Base-by-base conservation (phyloP, 345 rosid species). In the Hibiscus syriacus region DNA sequence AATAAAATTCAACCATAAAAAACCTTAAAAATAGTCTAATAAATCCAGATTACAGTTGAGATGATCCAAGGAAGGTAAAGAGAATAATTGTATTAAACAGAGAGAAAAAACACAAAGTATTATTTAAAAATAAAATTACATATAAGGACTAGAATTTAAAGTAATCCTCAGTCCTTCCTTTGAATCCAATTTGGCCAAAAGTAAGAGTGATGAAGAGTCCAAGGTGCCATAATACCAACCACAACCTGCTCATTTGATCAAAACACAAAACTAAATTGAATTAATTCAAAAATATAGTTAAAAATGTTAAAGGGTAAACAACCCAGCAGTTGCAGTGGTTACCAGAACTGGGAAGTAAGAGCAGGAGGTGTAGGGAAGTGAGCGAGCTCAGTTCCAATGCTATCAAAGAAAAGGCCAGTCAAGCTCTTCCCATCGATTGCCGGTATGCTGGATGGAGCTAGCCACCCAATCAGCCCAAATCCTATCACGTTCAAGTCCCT, bases 141-240 rank as follows among this genome's bases (percentile, higher is more conserved):
- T 17, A 53, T 11, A 4, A 53, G 17, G 41, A 11, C 6, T 19
- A 19, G 29, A 16, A 58, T 27, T 80, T 45, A 71, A 75, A 89
- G 86, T 91, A 94, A 34, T 80, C 83, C 20, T 89, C 99, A 22
- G 87, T 79, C 88, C 96, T 91, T 52, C 96, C 99, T 77, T 91
- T 91, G 83, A 94, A 94, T 5, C 99, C 97, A 74, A 94, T 94
- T 78, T 91, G 97, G 54, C 99, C 99, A 72, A 89, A 94, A 5
- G 99, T 89, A 17, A 94, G 90, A 78, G 87, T 84, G 49, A 94
- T 0, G 81, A 94, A 94, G 69, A 94, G 67, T 3, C 97, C 96
- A 4, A 91, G 4, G 75, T 94, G 99, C 96, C 99, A 91, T 1
- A 87, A 74, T 3, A 89, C 3, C 87, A 91, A 14, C 96, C 95